These are phyloP conservation scores for Cyclotella kingstonii DNA, from an alignment of 108 stramenopile genomes.

Conservation along the genomic window DNA sequence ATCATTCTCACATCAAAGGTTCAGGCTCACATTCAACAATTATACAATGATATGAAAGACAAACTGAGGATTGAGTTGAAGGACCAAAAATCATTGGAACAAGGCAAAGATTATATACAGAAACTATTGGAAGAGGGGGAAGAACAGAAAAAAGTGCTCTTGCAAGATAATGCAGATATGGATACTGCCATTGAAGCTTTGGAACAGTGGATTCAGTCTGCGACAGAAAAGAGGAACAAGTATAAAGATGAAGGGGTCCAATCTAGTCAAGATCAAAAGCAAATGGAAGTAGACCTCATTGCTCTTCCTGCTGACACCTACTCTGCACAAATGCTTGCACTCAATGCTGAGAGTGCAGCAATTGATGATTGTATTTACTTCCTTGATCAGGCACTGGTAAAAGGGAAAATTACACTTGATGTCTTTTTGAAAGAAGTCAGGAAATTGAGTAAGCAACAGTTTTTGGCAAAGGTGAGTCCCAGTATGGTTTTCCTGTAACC, in stretches of 20 bases:
- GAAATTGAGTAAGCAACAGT: constrained; percentile 78
- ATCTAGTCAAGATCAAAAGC: constrained; percentile 26
- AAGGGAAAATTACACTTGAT: constrained; percentile 57
- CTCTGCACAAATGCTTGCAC: constrained; percentile 70
- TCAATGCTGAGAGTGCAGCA: constrained; percentile 70
- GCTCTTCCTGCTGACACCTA: constrained; percentile 53
- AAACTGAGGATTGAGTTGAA: constrained; percentile 47
- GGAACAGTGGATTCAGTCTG: constrained; percentile 49
- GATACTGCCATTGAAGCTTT: constrained; percentile 53
- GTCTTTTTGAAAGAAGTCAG: constrained; percentile 76
- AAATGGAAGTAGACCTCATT: constrained; percentile 24
- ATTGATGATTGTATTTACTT: constrained; percentile 83
- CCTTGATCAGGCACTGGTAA: constrained; percentile 71
- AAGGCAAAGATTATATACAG: constrained; percentile 46
- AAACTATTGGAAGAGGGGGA: constrained; percentile 22
- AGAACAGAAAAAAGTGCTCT: constrained; percentile 38
- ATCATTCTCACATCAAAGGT: constrained; percentile 49
- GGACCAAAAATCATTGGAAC: constrained; percentile 52
- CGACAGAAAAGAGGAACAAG: constrained; percentile 17
- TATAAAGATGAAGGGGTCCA: constrained; percentile 16
- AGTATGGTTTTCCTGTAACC: constrained; percentile 4
- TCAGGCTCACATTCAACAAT: constrained; percentile 28
- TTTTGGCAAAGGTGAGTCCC: constrained; percentile 62
- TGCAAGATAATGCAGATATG: constrained; percentile 36
- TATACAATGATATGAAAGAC: constrained; percentile 34